These are phyloP conservation scores for Radiomyces spectabilis DNA, from an alignment of 192 early-diverging fungal genomes.

Conservation along the genomic window DNA sequence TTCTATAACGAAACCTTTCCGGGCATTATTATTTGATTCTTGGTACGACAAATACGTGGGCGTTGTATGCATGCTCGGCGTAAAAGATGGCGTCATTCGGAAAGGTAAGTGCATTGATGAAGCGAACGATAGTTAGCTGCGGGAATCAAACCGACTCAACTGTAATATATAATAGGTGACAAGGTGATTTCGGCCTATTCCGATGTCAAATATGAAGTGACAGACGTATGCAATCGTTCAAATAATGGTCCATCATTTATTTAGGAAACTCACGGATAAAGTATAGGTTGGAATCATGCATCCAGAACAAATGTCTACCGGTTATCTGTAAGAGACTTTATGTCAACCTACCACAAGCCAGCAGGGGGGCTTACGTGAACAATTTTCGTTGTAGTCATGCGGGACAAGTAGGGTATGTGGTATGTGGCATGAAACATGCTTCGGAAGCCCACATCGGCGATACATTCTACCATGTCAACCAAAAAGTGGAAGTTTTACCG, in stretches of 20 bases:
- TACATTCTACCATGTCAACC: constrained; percentile 75
- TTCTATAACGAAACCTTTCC: constrained; percentile 58
- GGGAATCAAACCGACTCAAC: neutral
- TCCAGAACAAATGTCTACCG: constrained; percentile 72
- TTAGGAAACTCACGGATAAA: neutral
- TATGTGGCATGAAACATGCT: constrained; percentile 88
- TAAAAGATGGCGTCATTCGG: constrained; percentile 74
- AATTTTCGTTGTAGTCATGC: constrained; percentile 44
- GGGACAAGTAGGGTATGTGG: constrained; percentile 88
- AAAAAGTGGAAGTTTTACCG: constrained; percentile 64
- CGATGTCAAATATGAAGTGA: constrained; percentile 76
- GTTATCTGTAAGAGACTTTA: constrained; percentile 37
- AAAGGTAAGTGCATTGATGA: no score
- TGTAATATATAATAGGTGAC: constrained; percentile 52
- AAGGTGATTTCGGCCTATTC: constrained; percentile 76
- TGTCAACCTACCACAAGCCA: constrained; percentile 1
- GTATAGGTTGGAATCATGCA: constrained; percentile 84
- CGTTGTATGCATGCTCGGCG: constrained; percentile 89
- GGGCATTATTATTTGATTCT: constrained; percentile 90
- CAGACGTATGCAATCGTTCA: constrained; percentile 33
- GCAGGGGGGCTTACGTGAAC: neutral
- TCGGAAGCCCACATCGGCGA: constrained; percentile 93
- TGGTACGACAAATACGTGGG: constrained; percentile 98
- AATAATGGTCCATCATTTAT: no score
- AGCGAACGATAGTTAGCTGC: no score